phyloP scores from a whole-genome alignment of 2,329 filamentous ascomycete genomes.

The Phialophora verrucosa region DNA sequence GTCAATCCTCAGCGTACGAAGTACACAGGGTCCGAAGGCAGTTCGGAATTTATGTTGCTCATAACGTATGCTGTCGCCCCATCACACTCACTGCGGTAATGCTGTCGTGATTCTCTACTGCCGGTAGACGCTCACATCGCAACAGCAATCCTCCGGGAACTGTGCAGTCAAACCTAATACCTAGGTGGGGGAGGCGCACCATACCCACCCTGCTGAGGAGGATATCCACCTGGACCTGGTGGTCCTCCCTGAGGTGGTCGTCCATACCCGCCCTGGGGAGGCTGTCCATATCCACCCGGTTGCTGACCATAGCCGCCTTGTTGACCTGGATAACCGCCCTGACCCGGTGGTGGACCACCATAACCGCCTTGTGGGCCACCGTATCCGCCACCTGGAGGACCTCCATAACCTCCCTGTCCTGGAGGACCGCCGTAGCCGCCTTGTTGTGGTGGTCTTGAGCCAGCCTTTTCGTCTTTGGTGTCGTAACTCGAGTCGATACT shows the following conservation, averaged over 20 bases:
- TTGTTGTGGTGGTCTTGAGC: constrained; percentile 41
- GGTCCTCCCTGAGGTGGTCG: constrained; percentile 35
- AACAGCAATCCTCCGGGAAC: background rate
- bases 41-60: background rate
- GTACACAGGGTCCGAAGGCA: background rate
- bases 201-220: constrained; percentile 37
- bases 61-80: background rate
- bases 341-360: constrained; percentile 33
- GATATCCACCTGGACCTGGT: constrained; percentile 40
- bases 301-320: constrained; percentile 45
- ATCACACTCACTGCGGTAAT: background rate
- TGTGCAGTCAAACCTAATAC: constrained; percentile 18
- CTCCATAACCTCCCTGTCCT: constrained; percentile 32
- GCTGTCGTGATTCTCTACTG: background rate
- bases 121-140: background rate
- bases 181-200: constrained; percentile 32
- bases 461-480: constrained; percentile 66
- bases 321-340: constrained; percentile 40
- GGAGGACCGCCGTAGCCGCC: constrained; percentile 42
- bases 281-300: constrained; percentile 29
- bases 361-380: constrained; percentile 41
- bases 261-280: constrained; percentile 39
- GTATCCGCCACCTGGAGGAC: constrained; percentile 43
- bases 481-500: constrained; percentile 71
- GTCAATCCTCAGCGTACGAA: background rate